These are phyloP conservation scores for Dendryphion nanum DNA, from an alignment of 2,329 filamentous ascomycete genomes.

Conservation along the genomic window DNA sequence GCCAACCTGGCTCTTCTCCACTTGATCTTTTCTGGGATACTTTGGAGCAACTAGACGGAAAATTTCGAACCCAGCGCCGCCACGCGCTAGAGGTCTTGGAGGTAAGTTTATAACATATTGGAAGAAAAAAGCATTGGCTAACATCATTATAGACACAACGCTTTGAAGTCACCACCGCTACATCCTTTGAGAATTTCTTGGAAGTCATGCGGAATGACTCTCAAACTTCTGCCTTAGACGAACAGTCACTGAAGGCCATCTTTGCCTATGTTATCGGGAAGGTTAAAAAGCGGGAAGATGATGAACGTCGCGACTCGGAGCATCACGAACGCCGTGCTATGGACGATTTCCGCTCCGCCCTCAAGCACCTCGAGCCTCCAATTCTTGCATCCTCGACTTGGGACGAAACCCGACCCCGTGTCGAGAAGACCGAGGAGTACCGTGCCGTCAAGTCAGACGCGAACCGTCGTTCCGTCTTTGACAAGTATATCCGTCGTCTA, in stretches of 20 bases:
- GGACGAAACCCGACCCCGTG: conserved; percentile 78
- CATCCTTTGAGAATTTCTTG: conserved; percentile 85
- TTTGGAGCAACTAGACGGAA: conserved; percentile 88
- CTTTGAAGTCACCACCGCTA: conserved; percentile 85
- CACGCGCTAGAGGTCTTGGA: conserved; percentile 85
- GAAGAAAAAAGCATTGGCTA: not conserved
- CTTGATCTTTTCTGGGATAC: conserved; percentile 95
- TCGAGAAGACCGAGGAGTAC: conserved; percentile 82
- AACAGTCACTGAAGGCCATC: conserved; percentile 74
- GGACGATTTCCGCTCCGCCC: conserved; percentile 78
- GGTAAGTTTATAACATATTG: conserved; percentile 47
- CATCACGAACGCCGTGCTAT: conserved; percentile 81
- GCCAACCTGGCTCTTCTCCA: conserved; percentile 79
- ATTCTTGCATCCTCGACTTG: conserved; percentile 77
- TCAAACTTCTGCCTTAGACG: conserved; percentile 83
- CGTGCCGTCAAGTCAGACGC: conserved; percentile 80
- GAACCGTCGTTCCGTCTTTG: conserved; percentile 77
- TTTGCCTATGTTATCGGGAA: conserved; percentile 89
- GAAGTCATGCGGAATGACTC: conserved; percentile 79
- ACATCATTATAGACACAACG: conserved; percentile 69
- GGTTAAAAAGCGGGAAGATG: conserved; percentile 75
- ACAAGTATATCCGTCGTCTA: conserved; percentile 87
- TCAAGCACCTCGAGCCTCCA: conserved; percentile 88
- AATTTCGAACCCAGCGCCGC: conserved; percentile 76
- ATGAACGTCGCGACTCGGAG: conserved; percentile 78